Percentiles rank a stretch among this genome's conserved stretches.
Conservation (phyloP, 805 yeast genomes). For the Lachancea mirantina region DNA sequence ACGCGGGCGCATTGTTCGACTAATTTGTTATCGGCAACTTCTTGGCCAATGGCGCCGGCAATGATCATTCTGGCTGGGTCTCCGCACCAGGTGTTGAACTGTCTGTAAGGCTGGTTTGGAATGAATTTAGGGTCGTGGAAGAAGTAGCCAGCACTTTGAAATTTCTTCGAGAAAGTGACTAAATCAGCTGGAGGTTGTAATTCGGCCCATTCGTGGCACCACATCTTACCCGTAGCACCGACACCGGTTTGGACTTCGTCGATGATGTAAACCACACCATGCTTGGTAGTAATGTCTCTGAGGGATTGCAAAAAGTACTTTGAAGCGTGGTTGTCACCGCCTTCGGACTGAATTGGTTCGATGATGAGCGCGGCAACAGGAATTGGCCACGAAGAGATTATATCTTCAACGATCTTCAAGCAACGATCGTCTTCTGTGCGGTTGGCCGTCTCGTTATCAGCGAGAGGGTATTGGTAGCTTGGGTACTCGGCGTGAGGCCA, state of each 20-base stretch:
- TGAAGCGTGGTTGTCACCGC: constrained; percentile 70
- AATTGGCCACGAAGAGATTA: constrained; percentile 56
- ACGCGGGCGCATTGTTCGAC: constrained; percentile 42
- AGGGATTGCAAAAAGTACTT: constrained; percentile 54
- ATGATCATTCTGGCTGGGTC: constrained; percentile 63
- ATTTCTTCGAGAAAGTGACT: constrained; percentile 65
- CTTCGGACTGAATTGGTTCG: constrained; percentile 81
- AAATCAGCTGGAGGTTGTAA: constrained; percentile 57
- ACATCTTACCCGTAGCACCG: constrained; percentile 63
- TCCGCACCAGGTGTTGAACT: constrained; percentile 75
- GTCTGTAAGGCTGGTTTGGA: constrained; percentile 58
- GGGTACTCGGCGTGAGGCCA: constrained; percentile 98
- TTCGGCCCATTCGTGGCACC: constrained; percentile 69
- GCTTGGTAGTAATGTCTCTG: constrained; percentile 51
- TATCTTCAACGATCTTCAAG: constrained; percentile 63
- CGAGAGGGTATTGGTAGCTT: constrained; percentile 74
- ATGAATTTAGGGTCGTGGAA: constrained; percentile 52
- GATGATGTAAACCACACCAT: constrained; percentile 53
- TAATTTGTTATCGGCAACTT: constrained; percentile 43
- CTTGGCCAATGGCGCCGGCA: constrained; percentile 54
- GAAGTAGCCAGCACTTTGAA: constrained; percentile 68
- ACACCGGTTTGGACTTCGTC: constrained; percentile 75
- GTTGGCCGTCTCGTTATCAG: constrained; percentile 55
- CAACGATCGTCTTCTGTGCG: constrained; percentile 75
- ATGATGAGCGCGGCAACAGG: constrained; percentile 87